Base-by-base conservation (phyloP, 768 basidiomycete genomes). In the Trametes meyenii region DNA sequence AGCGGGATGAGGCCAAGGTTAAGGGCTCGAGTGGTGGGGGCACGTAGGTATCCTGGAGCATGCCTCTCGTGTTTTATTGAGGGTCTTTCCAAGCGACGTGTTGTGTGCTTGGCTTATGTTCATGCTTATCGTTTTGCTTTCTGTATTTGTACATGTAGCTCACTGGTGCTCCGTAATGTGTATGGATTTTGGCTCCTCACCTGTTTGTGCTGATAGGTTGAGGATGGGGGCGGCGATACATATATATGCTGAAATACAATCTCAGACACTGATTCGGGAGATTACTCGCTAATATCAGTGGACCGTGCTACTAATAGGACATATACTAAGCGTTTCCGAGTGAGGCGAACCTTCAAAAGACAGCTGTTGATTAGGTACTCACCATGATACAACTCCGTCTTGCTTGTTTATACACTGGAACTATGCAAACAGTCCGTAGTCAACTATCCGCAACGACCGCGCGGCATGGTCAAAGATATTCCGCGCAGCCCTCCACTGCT, bases 1-100 rank as follows among this genome's bases (percentile, higher is more conserved):
- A 81, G 50, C 60, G 56, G 26, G 67, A 68, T 38, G 68, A 69
- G 24, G 33, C 54, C 49, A 50, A 44, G 33, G 55, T 35, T 5
- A 21, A 39, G 51, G 11, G 50, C 7, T 50, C 50, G 50, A 19
- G 16, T 35, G 33, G 24, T n/a, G 50, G n/a, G 50, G 50, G 33
- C 17, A 33, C 33, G 33, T 50, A 21, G 35, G 16, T 50, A 29
- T 12, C 10, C 21, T 19, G 29, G 29, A 33, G 29, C 29, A 33
- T 33, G 29, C 29, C 8, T 8, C 2, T 5, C 23, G 17, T 40
- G 39, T 14, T 13, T 46, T 1, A 21, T 1, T 29, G 13, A 4
- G 29, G 26, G 48, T n/a, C 29, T 33, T 14, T 13, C 13, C 26
- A 14, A 33, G 26, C 13, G 3, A 7, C 26, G 29, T 17, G 50